Base-by-base conservation (phyloP, 164 flowering plant species). In the Sextonia rubra region DNA sequence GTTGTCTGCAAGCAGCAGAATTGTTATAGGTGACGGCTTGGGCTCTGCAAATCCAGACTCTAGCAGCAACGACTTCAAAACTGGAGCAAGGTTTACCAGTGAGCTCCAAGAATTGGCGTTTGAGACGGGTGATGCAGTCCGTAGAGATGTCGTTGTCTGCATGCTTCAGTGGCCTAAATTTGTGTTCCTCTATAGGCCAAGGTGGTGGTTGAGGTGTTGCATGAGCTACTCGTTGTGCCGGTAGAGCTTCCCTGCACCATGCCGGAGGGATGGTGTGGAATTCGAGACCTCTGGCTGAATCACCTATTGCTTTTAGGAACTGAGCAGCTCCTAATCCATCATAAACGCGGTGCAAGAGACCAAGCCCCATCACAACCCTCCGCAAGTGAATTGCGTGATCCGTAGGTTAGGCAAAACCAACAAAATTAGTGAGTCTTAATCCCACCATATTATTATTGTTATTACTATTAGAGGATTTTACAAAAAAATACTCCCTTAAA, bases 311-410 rank as follows among this genome's bases (percentile, higher is more conserved):
- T 5, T 83, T 85, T 7, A 89, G 77, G 74, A 90, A 88, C 24
- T 84, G 94, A 3, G 94, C 91, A 3, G 91, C 87, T 69, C 94
- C 92, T 0, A 90, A 77, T 24, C 94, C 94, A 70, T 90, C 92
- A 65, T 90, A 90, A 1, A 90, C 76, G 60, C 75, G 76, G 68
- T 90, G 94, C 75, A 87, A 85, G 81, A 90, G 86, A 48, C 68
- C 77, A 11, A 90, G 87, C 20, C 94, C 94, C 2, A 87, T 81
- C 60, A 87, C 89, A 49, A 86, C 12, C 93, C 93, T 5, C 77
- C 86, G 65, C 93, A 85, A 26, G 73, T 75, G 69, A 89, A 89
- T 69, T 78, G 75, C 6, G 93, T 86, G 24, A 87, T 84, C 91
- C 85, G 83, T 14, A 1, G 20, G 12, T 47, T 37, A 37, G 44